Evolutionary conservation across 768 basidiomycete genomes (phyloP).

Genomic region (Tylopilus intermedius): DNA sequence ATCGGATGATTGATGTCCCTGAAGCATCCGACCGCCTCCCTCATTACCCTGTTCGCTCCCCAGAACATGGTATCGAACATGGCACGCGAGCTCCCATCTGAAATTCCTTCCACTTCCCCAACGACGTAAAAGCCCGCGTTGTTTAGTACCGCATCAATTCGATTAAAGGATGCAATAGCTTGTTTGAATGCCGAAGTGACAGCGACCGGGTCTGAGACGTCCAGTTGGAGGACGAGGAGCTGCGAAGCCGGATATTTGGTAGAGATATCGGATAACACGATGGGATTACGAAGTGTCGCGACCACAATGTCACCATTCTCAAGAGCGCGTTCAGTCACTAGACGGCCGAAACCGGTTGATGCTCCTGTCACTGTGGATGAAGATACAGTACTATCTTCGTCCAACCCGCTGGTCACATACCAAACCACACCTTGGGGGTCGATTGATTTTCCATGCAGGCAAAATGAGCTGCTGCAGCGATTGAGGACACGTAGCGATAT

Average conservation of each 20-base stretch:
- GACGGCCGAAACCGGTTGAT: conserved; percentile 38
- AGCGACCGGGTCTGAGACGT: conserved; percentile 33
- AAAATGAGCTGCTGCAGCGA: neutral
- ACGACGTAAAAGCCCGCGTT: conserved; percentile 36
- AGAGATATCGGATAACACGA: conserved; percentile 28
- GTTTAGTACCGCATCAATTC: conserved; percentile 43
- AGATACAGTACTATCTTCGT: neutral
- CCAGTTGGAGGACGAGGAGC: conserved; percentile 38
- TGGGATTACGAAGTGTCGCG: conserved; percentile 42
- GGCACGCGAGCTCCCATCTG: conserved; percentile 76
- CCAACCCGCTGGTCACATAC: conserved; percentile 6
- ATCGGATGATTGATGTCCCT: conserved; percentile 33
- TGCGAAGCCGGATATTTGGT: conserved; percentile 27
- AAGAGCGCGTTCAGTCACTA: conserved; percentile 33
- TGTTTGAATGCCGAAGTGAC: conserved; percentile 34
- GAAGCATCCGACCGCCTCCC: conserved; percentile 32
- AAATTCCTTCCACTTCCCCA: conserved; percentile 70
- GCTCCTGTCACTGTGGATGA: conserved; percentile 37
- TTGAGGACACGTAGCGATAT: neutral
- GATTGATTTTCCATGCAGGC: conserved; percentile 1
- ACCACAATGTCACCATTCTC: conserved; percentile 37
- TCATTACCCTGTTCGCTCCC: conserved; percentile 31
- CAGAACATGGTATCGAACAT: conserved; percentile 37
- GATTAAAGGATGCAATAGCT: conserved; percentile 32
- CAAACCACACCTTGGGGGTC: conserved; percentile 19